A percentile compares a stretch with the other conserved stretches of the same genome.
Conservation (phyloP, 1,284 basidiomycete species). For the Flammula alnicola region DNA sequence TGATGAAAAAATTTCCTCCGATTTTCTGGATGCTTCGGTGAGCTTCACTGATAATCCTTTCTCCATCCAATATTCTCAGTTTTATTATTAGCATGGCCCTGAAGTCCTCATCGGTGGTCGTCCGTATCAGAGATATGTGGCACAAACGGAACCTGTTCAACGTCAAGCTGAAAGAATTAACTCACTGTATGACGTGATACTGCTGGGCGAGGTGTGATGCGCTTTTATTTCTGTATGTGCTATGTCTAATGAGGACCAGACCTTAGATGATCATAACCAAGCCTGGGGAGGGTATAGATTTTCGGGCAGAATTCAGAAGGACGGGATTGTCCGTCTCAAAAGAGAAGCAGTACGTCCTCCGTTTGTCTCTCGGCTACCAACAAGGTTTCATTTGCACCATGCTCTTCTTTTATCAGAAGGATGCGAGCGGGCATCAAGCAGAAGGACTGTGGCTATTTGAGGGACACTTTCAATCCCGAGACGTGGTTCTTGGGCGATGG, state of each 20-base stretch:
- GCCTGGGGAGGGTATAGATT: conserved; percentile 54
- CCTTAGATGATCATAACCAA: conserved; percentile 46
- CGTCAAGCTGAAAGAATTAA: neutral
- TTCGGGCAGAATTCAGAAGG: conserved; percentile 41
- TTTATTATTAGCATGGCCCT: conserved; percentile 5
- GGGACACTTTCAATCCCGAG: conserved; percentile 44
- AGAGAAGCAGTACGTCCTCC: conserved; percentile 44
- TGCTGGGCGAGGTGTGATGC: conserved; percentile 43
- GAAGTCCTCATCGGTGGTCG: conserved; percentile 13
- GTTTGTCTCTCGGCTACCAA: neutral
- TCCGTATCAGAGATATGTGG: conserved; percentile 14
- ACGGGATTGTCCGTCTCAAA: conserved; percentile 46
- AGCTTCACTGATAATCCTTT: neutral
- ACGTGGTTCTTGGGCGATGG: conserved; percentile 48
- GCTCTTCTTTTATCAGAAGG: conserved; percentile 32
- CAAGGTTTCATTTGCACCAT: neutral
- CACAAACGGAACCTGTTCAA: neutral
- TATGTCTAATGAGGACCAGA: conserved; percentile 35
- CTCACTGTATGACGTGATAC: conserved; percentile 25
- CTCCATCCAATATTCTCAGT: neutral
- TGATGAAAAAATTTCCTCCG: conserved; percentile 2
- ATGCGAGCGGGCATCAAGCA: conserved; percentile 33
- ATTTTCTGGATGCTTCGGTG: conserved; percentile 14
- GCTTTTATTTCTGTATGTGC: neutral
- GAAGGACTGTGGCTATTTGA: conserved; percentile 48